Evolutionary conservation across 2,329 filamentous ascomycete species (phyloP).

Genomic region (Aspergillus tamarii): DNA sequence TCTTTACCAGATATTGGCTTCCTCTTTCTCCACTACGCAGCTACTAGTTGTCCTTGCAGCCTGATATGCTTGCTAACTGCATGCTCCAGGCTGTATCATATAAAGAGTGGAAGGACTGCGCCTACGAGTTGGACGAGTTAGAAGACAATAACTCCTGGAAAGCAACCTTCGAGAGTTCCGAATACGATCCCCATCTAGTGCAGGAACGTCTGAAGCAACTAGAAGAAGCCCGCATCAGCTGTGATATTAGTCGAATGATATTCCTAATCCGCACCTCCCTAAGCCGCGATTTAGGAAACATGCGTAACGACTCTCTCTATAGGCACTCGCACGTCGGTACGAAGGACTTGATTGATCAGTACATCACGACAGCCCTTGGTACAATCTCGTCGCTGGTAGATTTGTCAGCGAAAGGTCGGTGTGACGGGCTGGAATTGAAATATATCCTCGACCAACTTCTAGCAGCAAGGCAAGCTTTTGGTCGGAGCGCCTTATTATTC

Average conservation of each 20-base stretch:
- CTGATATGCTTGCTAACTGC: not conserved
- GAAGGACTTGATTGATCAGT: conserved; percentile 82
- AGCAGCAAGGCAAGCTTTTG: conserved; percentile 76
- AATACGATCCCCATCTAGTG: conserved; percentile 74
- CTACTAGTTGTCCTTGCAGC: not conserved
- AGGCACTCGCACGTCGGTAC: conserved; percentile 83
- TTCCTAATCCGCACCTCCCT: conserved; percentile 79
- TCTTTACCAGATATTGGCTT: not conserved
- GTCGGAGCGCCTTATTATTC: conserved; percentile 78
- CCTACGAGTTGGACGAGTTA: conserved; percentile 74
- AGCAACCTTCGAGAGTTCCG: conserved; percentile 62
- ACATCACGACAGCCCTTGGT: conserved; percentile 76
- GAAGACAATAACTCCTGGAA: conserved; percentile 87
- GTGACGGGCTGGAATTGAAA: conserved; percentile 60
- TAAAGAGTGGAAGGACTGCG: conserved; percentile 74
- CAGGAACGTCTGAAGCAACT: conserved; percentile 71
- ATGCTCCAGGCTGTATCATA: conserved; percentile 64
- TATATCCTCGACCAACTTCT: conserved; percentile 70
- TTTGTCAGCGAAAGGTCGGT: conserved; percentile 54
- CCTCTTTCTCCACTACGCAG: no score
- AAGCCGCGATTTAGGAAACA: conserved; percentile 79
- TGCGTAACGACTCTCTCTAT: conserved; percentile 82
- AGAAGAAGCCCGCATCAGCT: conserved; percentile 71
- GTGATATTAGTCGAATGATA: conserved; percentile 76
- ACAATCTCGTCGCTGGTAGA: conserved; percentile 75